phyloP scores from a whole-genome alignment of 2,329 filamentous ascomycete genomes.

The Fusarium newnesense region DNA sequence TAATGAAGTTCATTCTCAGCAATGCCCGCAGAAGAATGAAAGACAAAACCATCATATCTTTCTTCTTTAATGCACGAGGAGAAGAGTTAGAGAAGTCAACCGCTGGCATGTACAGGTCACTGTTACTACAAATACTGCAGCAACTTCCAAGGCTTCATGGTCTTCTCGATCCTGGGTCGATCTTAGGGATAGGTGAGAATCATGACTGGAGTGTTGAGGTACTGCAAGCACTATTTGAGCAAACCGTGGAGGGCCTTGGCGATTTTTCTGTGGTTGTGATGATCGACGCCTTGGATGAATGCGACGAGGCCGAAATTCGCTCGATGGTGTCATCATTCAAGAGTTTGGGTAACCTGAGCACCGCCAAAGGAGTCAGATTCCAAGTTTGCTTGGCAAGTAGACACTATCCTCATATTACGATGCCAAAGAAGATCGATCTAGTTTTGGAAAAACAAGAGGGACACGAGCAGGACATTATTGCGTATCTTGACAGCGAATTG shows the following conservation, averaged over 20 bases:
- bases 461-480: conserved; percentile 42
- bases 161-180: conserved; percentile 40
- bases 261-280: conserved; percentile 4
- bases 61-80: conserved; percentile 64
- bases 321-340: conserved; percentile 57
- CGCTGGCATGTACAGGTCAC: conserved; percentile 60
- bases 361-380: conserved; percentile 31
- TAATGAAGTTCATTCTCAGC: conserved; percentile 54
- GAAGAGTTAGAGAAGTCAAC: conserved; percentile 55
- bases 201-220: background rate
- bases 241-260: background rate
- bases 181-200: background rate
- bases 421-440: conserved; percentile 42
- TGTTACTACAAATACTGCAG: conserved; percentile 58
- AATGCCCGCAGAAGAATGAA: conserved; percentile 7
- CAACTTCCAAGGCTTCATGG: conserved; percentile 46
- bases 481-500: conserved; percentile 31
- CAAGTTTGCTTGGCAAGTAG: conserved; percentile 57
- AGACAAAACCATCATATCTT: conserved; percentile 48
- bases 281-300: conserved; percentile 61
- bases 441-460: conserved; percentile 41
- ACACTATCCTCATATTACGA: conserved; percentile 56
- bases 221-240: background rate
- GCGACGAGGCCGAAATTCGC: conserved; percentile 51
- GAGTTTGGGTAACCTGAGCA: conserved; percentile 44